A percentile compares a stretch with the other conserved stretches of the same genome.
Conservation (phyloP, 306 rosid genomes). For the Vigna reflexopilosa region DNA sequence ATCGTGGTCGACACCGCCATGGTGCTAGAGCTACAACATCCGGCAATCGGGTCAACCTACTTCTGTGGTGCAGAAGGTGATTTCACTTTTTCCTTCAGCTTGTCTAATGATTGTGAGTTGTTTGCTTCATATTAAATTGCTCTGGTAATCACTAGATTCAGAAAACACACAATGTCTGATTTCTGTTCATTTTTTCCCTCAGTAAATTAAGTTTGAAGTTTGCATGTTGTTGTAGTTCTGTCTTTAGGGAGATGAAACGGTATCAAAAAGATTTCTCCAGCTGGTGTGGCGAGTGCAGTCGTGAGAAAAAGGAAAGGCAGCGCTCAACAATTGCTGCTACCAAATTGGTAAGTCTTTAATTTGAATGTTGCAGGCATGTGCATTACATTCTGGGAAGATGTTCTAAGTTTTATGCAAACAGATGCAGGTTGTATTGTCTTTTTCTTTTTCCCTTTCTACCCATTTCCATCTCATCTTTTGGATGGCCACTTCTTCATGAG, state of each 20-base stretch:
- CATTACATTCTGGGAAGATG: conserved; percentile 9
- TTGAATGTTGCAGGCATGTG: conserved; percentile 26
- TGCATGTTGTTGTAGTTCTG: conserved; percentile 57
- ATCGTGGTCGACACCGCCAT: conserved; percentile 76
- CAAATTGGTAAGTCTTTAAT: conserved; percentile 49
- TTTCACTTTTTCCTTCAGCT: conserved; percentile 19
- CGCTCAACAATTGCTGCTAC: conserved; percentile 51
- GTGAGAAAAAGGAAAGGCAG: conserved; percentile 58
- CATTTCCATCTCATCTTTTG: too few species aligned
- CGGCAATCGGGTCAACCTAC: conserved; percentile 64
- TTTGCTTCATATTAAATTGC: background rate
- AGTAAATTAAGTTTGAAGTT: conserved; percentile 14
- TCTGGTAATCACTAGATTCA: background rate
- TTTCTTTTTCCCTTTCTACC: too few species aligned
- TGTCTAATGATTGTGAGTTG: background rate
- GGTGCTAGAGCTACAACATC: conserved; percentile 68
- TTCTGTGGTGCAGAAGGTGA: conserved; percentile 73
- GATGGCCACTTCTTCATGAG: too few species aligned
- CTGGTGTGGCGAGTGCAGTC: conserved; percentile 70
- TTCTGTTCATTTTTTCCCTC: conserved; percentile 10
- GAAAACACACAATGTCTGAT: conserved; percentile 8
- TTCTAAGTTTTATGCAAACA: background rate
- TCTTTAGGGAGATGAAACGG: conserved; percentile 64
- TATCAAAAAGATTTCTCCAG: conserved; percentile 61
- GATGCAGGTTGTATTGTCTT: too few species aligned